phyloP scores from a whole-genome alignment of 2,329 filamentous ascomycete species.

The Diaporthe vaccinii region DNA sequence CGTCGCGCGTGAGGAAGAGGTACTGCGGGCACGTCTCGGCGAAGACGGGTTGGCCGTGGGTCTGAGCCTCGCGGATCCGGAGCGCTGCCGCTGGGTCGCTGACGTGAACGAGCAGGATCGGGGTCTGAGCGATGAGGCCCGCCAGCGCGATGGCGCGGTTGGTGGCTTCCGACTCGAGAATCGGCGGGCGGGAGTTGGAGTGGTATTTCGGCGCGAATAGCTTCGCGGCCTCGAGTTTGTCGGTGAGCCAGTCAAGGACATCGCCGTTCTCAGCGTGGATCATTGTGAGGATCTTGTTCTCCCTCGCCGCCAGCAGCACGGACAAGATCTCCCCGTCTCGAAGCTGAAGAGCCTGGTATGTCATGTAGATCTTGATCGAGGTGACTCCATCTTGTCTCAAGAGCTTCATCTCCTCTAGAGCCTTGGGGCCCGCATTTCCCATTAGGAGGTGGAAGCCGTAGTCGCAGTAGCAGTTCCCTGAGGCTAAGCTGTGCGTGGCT shows the following conservation, averaged over 20 bases:
- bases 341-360: slow-evolving; percentile 63
- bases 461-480: slow-evolving; percentile 64
- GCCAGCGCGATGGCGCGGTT: slow-evolving; percentile 65
- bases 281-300: slow-evolving; percentile 65
- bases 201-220: slow-evolving; percentile 66
- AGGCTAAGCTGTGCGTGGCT: slow-evolving; percentile 61
- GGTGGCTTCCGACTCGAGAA: slow-evolving; percentile 66
- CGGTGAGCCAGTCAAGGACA: slow-evolving; percentile 67
- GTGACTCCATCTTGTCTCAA: slow-evolving; percentile 58
- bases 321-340: slow-evolving; percentile 63
- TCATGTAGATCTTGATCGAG: slow-evolving; percentile 67
- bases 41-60: slow-evolving; percentile 61
- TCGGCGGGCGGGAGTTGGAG: slow-evolving; percentile 60
- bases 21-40: slow-evolving; percentile 71
- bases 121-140: slow-evolving; percentile 62
- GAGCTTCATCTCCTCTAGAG: slow-evolving; percentile 56
- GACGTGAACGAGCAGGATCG: slow-evolving; percentile 68
- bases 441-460: slow-evolving; percentile 69
- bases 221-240: slow-evolving; percentile 62
- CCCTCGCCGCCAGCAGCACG: slow-evolving; percentile 62
- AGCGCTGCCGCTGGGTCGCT: slow-evolving; percentile 60
- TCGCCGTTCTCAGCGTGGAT: slow-evolving; percentile 69
- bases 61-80: slow-evolving; percentile 63
- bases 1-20: slow-evolving; percentile 64
- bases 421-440: slow-evolving; percentile 57